phyloP scores from a whole-genome alignment of 805 yeast genomes.

The Sungouiella blattae region DNA sequence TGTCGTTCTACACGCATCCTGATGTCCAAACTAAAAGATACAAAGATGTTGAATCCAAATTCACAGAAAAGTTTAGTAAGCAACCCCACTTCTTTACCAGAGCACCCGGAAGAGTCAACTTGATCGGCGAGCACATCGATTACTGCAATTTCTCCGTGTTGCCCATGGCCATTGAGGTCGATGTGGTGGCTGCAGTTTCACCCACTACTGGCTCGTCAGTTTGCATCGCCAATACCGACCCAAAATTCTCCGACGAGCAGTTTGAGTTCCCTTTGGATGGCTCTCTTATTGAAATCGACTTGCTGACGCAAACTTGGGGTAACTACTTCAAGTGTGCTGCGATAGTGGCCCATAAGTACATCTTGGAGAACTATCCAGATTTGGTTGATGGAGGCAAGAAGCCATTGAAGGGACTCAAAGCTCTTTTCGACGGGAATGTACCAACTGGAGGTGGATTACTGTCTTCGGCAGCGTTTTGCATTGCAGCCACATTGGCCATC shows the following conservation, averaged over 20 bases:
- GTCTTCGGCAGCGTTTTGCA: conserved; percentile 70
- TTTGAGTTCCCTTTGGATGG: conserved; percentile 44
- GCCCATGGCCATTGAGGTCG: conserved; percentile 70
- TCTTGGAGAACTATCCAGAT: conserved; percentile 32
- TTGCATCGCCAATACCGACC: conserved; percentile 29
- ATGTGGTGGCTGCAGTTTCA: conserved; percentile 53
- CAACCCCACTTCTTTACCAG: conserved; percentile 51
- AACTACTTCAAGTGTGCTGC: conserved; percentile 67
- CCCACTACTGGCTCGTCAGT: conserved; percentile 18
- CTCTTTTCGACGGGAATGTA: conserved; percentile 59
- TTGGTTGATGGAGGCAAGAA: conserved; percentile 15
- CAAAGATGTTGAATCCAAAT: conserved; percentile 19
- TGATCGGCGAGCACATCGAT: conserved; percentile 75
- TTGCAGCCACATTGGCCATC: conserved; percentile 57
- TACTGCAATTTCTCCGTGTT: conserved; percentile 63
- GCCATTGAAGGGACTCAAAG: conserved; percentile 45
- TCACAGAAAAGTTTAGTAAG: conserved; percentile 19
- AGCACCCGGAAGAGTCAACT: conserved; percentile 74
- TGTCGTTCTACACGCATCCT: conserved; percentile 34
- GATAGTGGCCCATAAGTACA: conserved; percentile 52
- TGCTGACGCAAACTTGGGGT: conserved; percentile 54
- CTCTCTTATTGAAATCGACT: conserved; percentile 44
- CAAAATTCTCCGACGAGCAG: conserved; percentile 30
- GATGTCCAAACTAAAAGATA: conserved; percentile 26
- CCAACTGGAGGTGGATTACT: conserved; percentile 73